phyloP scores from a whole-genome alignment of 2,329 filamentous ascomycete genomes.

The Aspergillus sp. region DNA sequence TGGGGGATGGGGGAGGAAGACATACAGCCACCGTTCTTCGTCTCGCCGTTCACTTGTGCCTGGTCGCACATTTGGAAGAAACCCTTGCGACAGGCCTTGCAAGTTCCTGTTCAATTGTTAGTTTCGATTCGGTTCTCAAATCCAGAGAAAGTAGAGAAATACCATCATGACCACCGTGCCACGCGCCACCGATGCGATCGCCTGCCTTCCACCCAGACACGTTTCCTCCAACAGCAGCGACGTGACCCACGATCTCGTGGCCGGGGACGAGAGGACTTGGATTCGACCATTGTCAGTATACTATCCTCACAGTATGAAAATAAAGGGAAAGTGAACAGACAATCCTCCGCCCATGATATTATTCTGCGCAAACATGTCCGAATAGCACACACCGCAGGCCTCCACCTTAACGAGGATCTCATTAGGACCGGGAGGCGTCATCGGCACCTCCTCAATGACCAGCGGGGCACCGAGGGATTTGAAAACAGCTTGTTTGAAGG shows the following conservation, averaged over 20 bases:
- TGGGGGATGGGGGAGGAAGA: not conserved
- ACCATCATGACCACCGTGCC: slow-evolving; percentile 61
- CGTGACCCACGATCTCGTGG: slow-evolving; percentile 69
- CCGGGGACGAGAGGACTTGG: slow-evolving; percentile 61
- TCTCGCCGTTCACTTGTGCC: slow-evolving; percentile 63
- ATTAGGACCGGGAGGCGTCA: slow-evolving; percentile 56
- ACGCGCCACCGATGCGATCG: slow-evolving; percentile 66
- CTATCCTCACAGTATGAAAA: slow-evolving; percentile 1
- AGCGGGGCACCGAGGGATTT: slow-evolving; percentile 54
- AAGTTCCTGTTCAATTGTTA: slow-evolving; percentile 49
- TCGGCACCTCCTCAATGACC: slow-evolving; percentile 58
- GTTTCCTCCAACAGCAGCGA: slow-evolving; percentile 59
- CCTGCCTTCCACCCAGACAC: slow-evolving; percentile 59
- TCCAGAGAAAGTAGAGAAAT: not conserved
- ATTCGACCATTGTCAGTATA: not conserved
- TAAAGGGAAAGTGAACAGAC: slow-evolving; percentile 19
- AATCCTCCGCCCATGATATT: slow-evolving; percentile 57
- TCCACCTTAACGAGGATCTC: slow-evolving; percentile 70
- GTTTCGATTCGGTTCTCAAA: not conserved
- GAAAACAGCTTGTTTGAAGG: slow-evolving; percentile 66
- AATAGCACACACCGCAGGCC: slow-evolving; percentile 71
- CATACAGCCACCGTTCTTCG: slow-evolving; percentile 64
- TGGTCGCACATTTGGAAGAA: slow-evolving; percentile 69
- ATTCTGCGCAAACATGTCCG: slow-evolving; percentile 52
- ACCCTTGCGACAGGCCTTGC: slow-evolving; percentile 62